Evolutionary conservation across 345 rosid species (phyloP), one percentile per base, ranked within the genome.

Genomic region (Cardamine occulta): DNA sequence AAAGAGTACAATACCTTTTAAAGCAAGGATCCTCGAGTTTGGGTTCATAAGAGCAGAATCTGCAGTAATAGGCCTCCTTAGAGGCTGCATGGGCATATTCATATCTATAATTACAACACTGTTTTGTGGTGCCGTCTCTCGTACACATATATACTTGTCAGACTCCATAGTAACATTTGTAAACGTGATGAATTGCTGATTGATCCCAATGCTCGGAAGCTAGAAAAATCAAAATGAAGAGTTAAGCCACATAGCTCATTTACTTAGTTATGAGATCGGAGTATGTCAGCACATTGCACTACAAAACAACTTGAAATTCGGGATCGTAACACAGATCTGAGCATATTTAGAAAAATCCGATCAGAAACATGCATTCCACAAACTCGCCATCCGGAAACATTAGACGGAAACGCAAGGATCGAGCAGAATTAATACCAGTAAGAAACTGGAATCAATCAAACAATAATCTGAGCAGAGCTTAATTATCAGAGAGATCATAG

Each of bases 131-230:
- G 96, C 74, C 17, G 96, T 93, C 81, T 93, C 96, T 73, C 93
- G 82, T 42, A 93, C 96, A 68, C 94, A 93, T 24, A 93, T 93
- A 31, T 86, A 92, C 85, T 88, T 93, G 51, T 93, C 94, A 4
- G 98, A 90, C 63, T 90, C 98, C 93, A 86, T 90, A 1, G 96
- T 93, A 40, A 93, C 91, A 66, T 90, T 83, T 12, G 96, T 88
- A 69, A 92, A 90, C 40, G 87, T 87, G 47, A 93, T 88, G 74
- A 90, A 93, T 67, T 90, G 90, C 48, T 84, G 90, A 77, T 82
- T 85, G 74, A 93, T 93, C 66, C 96, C 96, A 57, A 85, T 51
- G 85, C 87, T 83, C 8, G 94, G 88, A 74, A 90, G 88, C 96
- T 92, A 84, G 79, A 6, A 60, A 29, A 29, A 24, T 51, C 9